Evolutionary conservation across 2,329 filamentous ascomycete species (phyloP), one percentile per base, ranked within the genome.

Genomic region (Lachnellula subtilissima): DNA sequence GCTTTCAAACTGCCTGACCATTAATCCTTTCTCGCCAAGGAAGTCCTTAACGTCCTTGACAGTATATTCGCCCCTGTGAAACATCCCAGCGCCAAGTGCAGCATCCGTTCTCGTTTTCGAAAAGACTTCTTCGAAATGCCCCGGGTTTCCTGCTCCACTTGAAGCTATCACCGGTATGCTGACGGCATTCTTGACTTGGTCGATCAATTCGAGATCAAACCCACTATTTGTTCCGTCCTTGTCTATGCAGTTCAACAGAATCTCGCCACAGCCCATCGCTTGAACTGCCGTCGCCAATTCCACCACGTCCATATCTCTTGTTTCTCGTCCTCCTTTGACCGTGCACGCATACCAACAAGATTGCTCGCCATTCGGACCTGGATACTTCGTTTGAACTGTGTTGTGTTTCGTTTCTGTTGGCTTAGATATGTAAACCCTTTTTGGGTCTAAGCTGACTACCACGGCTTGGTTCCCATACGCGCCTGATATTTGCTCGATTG

Each of bases 341-440:
- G 94, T 99, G 75, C 94, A 97, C 56, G 94, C 92, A 72, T 97
- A 99, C 93, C 93, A 99, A 76, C 91, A 96, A 73, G 85, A 88
- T 52, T 78, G 76, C 72, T 97, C 89, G 28, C 91, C 91, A 45
- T 82, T 80, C 22, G 89, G 85, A 8, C 92, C 91, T 0, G 84
- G 85, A 59, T 77, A 81, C 0, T 74, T 70, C 0, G 93, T 96
- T 67, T 80, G 76, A 68, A 97, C 76, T 14, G 87, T 89, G 72
- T 77, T 75, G 73, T 94, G 88, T 67, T 90, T 86, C 1, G 81
- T 80, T 53, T 89, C 91, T 50, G 86, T 82, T 23, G 80, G 75
- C 45, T 82, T 81, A 2, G 77, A 68, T 53, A 97, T 88, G 73
- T 96, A 97, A 11, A 97, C 85, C 55, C 94, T 84, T 73, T 91